Evolutionary conservation across 2,329 filamentous ascomycete species (phyloP).

Genomic region (Neofusicoccum umdonicola): DNA sequence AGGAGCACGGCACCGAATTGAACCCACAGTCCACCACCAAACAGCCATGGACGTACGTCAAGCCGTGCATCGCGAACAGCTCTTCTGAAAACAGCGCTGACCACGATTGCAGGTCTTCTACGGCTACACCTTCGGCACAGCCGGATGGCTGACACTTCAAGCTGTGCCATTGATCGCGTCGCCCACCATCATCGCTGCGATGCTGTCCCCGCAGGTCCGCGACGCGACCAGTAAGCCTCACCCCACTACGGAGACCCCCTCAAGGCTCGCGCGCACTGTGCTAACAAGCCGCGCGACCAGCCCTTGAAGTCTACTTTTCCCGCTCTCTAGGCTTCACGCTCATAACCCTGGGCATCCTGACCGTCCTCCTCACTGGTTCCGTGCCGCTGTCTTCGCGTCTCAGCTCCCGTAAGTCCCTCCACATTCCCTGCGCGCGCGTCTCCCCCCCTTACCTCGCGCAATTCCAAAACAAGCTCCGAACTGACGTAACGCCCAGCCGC

Average conservation of each 20-base stretch:
- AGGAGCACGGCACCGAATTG: not conserved
- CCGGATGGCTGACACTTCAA: constrained; percentile 45
- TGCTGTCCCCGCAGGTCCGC: constrained; percentile 58
- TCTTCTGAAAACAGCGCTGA: not conserved
- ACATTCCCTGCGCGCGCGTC: not conserved
- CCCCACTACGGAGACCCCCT: not conserved
- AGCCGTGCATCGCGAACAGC: not conserved
- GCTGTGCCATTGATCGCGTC: constrained; percentile 56
- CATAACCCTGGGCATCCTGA: constrained; percentile 61
- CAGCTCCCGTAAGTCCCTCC: not conserved
- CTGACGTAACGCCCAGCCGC: constrained; percentile 10
- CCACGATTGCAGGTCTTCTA: constrained; percentile 38
- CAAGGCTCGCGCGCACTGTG: not conserved
- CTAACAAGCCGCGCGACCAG: constrained; percentile 33
- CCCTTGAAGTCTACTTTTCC: constrained; percentile 70
- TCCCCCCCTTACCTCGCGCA: not conserved
- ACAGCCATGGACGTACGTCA: constrained; percentile 10
- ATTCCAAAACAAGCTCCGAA: not conserved
- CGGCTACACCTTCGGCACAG: constrained; percentile 44
- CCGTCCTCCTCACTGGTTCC: constrained; percentile 67
- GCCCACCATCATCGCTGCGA: constrained; percentile 60
- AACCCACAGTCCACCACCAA: not conserved
- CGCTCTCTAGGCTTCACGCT: constrained; percentile 68
- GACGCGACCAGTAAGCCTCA: constrained; percentile 50
- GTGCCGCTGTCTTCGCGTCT: constrained; percentile 62